Conservation (phyloP, 148 eudicot species). For the Arbutus unedo region DNA sequence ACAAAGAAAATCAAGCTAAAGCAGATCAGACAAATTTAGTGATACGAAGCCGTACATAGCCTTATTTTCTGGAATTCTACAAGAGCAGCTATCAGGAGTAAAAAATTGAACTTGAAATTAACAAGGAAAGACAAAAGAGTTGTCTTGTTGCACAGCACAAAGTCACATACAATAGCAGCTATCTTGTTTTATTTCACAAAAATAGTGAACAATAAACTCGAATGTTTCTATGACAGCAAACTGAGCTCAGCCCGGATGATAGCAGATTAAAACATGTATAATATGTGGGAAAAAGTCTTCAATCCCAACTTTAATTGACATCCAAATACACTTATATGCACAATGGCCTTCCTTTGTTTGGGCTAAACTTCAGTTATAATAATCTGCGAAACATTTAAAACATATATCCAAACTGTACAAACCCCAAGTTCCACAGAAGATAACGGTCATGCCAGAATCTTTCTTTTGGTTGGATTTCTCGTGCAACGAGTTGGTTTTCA, state of each 20-base stretch:
- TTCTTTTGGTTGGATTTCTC: background rate
- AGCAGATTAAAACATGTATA: background rate
- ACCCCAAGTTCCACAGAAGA: background rate
- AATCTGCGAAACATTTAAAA: background rate
- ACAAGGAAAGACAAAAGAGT: background rate
- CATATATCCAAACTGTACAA: background rate
- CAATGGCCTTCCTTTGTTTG: background rate
- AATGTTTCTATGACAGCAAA: background rate
- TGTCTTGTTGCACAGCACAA: background rate
- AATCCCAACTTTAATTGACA: background rate
- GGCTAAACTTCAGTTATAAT: background rate
- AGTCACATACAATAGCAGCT: no score
- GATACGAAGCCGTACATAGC: background rate
- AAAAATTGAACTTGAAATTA: background rate
- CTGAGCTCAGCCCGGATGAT: background rate
- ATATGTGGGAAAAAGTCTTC: background rate
- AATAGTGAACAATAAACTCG: background rate
- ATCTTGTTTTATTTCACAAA: no score
- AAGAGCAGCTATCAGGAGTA: background rate
- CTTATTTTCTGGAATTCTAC: background rate
- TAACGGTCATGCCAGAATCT: background rate
- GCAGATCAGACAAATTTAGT: slow-evolving; percentile 10
- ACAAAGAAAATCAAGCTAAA: slow-evolving; percentile 24
- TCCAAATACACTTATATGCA: background rate
- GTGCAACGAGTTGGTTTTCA: background rate